Base-by-base conservation (phyloP, 257 asterid genomes). In the Linaria vulgaris region DNA sequence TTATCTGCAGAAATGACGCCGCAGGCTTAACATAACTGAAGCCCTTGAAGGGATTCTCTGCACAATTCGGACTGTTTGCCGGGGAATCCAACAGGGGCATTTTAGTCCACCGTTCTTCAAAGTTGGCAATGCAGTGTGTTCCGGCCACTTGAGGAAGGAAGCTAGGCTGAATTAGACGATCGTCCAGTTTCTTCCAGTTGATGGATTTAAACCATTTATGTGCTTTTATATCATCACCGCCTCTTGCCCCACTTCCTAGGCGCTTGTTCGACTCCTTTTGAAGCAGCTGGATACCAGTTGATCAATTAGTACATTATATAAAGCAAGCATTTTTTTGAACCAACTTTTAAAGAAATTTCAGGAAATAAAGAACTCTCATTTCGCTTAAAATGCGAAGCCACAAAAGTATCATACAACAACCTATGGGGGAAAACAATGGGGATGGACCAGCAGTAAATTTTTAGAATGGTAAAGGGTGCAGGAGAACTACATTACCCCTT, bases 201-300 rank as follows among this genome's bases (percentile, higher is more conserved):
- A 88, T 82, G 44, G 87, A 55, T 63, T 62, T 74, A 76, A 88
- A 84, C 92, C 95, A 88, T 47, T 78, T 86, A 79, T 88, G 96
- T 43, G 72, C 63, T 34, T 80, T 86, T 52, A 88, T 75, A 71
- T 84, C 92, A 13, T 79, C 82, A 22, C 69, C 64, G 12, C 91
- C 91, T 51, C 47, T 67, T 59, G 72, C 66, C 24, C 96, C 85
- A 53, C 74, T 73, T 47, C 95, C 95, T 2, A 86, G 71, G 54
- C 95, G 90, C 67, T 48, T 86, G 63, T 63, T 72, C 22, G 81
- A 72, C 20, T 88, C 95, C 83, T 82, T 88, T 47, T 80, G 85
- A 54, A 88, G 81, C 56, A 86, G 79, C 94, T 87, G 84, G 55
- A 70, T 61, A 25, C 23, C 52, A 22, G 9, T n/a, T n/a, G n/a